A percentile compares a stretch with the other conserved stretches of the same genome.
phyloP scores from a whole-genome alignment of 495 filamentous ascomycete species.

The Penicillium diatomitis region DNA sequence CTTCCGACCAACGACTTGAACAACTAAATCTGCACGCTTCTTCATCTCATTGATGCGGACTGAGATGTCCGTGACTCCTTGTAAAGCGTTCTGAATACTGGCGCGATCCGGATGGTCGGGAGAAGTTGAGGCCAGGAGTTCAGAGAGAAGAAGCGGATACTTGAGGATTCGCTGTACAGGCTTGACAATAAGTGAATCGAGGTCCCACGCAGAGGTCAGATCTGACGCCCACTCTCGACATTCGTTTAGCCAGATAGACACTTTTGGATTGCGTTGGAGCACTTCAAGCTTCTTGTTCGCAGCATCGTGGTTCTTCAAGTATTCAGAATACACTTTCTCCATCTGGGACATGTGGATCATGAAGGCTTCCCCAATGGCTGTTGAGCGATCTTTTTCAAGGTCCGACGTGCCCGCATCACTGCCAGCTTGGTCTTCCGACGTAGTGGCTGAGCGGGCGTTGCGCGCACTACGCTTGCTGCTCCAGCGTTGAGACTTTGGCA shows the following conservation, averaged over 20 bases:
- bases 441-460: constrained; percentile 23
- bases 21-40: constrained; percentile 80
- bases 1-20: constrained; percentile 76
- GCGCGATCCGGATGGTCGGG: constrained; percentile 72
- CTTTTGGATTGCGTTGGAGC: constrained; percentile 62
- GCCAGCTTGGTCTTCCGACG: constrained; percentile 13
- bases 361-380: constrained; percentile 74
- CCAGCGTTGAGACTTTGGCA: constrained; percentile 49
- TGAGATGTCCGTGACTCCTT: constrained; percentile 59
- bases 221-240: constrained; percentile 82
- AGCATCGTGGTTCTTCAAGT: constrained; percentile 75
- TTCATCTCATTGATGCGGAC: constrained; percentile 88
- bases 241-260: constrained; percentile 84
- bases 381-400: constrained; percentile 65
- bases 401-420: constrained; percentile 38
- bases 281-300: constrained; percentile 69
- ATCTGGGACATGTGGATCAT: constrained; percentile 60
- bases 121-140: constrained; percentile 71
- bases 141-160: constrained; percentile 75
- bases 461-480: constrained; percentile 43
- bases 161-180: constrained; percentile 87
- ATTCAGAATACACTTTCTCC: constrained; percentile 78
- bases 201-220: constrained; percentile 83
- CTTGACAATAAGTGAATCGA: constrained; percentile 91
- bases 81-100: constrained; percentile 52